A percentile compares a stretch with the other conserved stretches of the same genome.
phyloP scores from a whole-genome alignment of 345 rosid genomes.

The Sisymbrium altissimum region DNA sequence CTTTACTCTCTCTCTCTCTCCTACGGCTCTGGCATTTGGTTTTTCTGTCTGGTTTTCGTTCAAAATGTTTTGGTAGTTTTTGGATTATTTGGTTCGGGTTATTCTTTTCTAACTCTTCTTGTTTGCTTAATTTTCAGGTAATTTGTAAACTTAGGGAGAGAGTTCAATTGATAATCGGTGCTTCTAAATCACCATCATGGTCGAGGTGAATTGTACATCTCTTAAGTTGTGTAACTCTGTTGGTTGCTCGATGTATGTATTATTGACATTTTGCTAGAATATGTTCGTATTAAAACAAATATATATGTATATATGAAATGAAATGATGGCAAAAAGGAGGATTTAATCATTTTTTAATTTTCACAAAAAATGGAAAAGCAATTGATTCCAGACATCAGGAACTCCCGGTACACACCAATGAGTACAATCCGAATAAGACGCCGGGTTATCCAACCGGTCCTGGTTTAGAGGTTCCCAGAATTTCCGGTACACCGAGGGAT shows the following conservation, averaged over 20 bases:
- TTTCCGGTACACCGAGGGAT: slow-evolving; percentile 88
- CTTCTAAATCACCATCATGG: too few relatives aligned
- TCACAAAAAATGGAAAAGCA: slow-evolving; percentile 73
- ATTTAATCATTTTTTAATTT: not conserved
- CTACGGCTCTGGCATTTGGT: too few relatives aligned
- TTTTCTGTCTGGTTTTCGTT: too few relatives aligned
- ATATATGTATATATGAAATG: too few relatives aligned
- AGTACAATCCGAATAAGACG: slow-evolving; percentile 80
- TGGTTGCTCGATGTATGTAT: not conserved
- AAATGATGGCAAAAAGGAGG: not conserved
- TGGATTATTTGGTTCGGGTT: too few relatives aligned
- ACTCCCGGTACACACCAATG: slow-evolving; percentile 98
- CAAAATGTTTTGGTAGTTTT: too few relatives aligned
- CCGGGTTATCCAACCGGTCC: slow-evolving; percentile 58
- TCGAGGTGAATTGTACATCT: too few relatives aligned
- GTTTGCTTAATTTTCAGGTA: slow-evolving; percentile 37
- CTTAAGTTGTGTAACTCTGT: not conserved
- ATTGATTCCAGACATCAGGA: slow-evolving; percentile 92
- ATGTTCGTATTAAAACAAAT: too few relatives aligned
- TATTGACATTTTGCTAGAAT: not conserved
- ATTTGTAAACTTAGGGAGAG: slow-evolving; percentile 51
- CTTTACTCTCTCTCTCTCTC: too few relatives aligned
- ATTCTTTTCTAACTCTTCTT: not conserved
- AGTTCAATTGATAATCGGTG: too few relatives aligned
- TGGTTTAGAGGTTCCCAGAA: slow-evolving; percentile 83